phyloP scores from a whole-genome alignment of 306 rosid genomes.

The Begonia masoniana region DNA sequence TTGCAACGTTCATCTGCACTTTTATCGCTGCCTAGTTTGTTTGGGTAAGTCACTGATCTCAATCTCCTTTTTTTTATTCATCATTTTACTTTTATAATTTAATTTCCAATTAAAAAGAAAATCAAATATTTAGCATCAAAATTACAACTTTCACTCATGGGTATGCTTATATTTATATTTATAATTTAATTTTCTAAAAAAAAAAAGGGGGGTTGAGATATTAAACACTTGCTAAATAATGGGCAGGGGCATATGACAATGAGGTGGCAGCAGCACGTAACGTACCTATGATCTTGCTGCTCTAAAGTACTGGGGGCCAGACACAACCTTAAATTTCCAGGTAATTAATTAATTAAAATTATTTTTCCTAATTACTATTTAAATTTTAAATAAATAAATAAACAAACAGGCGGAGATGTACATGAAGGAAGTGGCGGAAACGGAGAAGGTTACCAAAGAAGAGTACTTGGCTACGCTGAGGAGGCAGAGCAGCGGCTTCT shows the following conservation, averaged over 20 bases:
- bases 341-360: conserved; percentile 23
- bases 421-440: conserved; percentile 53
- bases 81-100: neutral
- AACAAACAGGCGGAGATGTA: conserved; percentile 56
- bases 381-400: neutral
- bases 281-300: conserved; percentile 91
- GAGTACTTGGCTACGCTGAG: conserved; percentile 77
- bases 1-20: conserved; percentile 43
- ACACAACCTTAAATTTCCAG: conserved; percentile 63
- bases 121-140: neutral
- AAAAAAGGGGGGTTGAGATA: no score
- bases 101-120: neutral
- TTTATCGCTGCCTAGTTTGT: conserved; percentile 69
- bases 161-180: no score
- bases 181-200: no score
- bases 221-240: no score
- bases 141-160: no score
- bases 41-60: conserved; percentile 48
- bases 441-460: conserved; percentile 48
- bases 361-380: neutral
- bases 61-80: neutral
- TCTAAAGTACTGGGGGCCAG: conserved; percentile 83
- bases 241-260: conserved; percentile 65
- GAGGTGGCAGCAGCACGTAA: conserved; percentile 91
- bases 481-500: conserved; percentile 74